These are phyloP conservation scores for Cryptococcus sp. DNA, from an alignment of 1,284 basidiomycete species.

Conservation along the genomic window DNA sequence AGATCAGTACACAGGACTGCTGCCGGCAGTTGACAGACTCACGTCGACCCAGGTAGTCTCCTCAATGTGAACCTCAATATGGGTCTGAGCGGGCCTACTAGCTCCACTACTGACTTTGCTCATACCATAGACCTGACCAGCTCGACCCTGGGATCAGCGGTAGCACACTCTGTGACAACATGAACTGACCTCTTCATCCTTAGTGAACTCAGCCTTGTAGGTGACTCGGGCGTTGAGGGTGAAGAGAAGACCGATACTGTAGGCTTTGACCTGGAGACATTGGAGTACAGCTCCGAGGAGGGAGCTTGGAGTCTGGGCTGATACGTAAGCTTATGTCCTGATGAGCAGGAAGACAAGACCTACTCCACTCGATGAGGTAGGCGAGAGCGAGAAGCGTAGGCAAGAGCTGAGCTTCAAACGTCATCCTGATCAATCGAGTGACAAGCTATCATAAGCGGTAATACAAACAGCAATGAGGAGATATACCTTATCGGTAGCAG, in stretches of 20 bases:
- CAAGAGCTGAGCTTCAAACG: conserved; percentile 32
- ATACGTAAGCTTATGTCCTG: not conserved
- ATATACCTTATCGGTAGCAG: not conserved
- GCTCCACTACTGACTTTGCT: not conserved
- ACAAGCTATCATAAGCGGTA: conserved; percentile 11
- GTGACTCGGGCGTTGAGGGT: conserved; percentile 18
- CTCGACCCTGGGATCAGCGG: not conserved
- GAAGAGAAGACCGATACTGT: conserved; percentile 21
- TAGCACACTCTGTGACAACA: not conserved
- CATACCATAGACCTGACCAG: conserved; percentile 15
- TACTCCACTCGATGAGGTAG: conserved; percentile 25
- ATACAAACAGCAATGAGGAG: not conserved
- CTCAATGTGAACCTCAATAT: conserved; percentile 22
- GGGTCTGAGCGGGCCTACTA: not conserved
- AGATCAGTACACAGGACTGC: not conserved
- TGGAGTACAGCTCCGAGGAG: conserved; percentile 27
- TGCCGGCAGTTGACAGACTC: conserved; percentile 1
- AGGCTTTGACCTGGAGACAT: conserved; percentile 21
- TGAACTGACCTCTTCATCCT: not conserved
- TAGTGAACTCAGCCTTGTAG: conserved; percentile 5
- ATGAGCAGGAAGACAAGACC: conserved; percentile 1
- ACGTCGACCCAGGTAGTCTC: conserved; percentile 21
- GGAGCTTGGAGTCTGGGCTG: conserved; percentile 12
- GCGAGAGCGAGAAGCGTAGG: conserved; percentile 25
- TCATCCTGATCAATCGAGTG: conserved; percentile 24